Evolutionary conservation across 345 rosid species (phyloP).

Genomic region (Brassica napus): DNA sequence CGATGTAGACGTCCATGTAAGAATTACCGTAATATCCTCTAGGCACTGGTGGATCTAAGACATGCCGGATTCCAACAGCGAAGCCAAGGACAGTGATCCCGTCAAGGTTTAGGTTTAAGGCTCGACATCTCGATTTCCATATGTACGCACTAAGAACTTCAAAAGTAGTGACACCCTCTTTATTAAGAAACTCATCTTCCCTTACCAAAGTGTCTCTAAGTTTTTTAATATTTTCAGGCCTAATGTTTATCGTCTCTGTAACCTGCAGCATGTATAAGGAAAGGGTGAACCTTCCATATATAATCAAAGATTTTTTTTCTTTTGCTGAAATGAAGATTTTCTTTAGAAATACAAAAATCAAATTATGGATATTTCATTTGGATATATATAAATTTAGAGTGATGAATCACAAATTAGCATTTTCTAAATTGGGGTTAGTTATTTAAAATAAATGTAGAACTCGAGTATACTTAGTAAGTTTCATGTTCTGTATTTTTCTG

Average conservation of each 20-base stretch:
- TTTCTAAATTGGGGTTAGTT: background rate
- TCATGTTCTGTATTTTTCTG: too few species aligned
- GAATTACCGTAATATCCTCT: slow-evolving; percentile 53
- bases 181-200: background rate
- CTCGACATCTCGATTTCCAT: slow-evolving; percentile 51
- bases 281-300: too few species aligned
- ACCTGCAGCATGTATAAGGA: slow-evolving; percentile 7
- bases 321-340: too few species aligned
- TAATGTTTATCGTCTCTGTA: slow-evolving; percentile 9
- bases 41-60: slow-evolving; percentile 45
- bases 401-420: background rate
- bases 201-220: slow-evolving; percentile 13
- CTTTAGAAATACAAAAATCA: too few species aligned
- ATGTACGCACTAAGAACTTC: slow-evolving; percentile 48
- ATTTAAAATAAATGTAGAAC: too few species aligned
- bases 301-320: too few species aligned
- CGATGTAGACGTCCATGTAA: slow-evolving; percentile 32
- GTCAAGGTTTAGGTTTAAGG: slow-evolving; percentile 42
- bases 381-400: background rate
- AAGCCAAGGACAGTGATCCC: slow-evolving; percentile 33
- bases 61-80: slow-evolving; percentile 40
- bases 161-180: slow-evolving; percentile 40
- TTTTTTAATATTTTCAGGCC: slow-evolving; percentile 1
- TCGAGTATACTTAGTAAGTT: too few species aligned
- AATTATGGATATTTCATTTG: too few species aligned